A percentile compares a stretch with the other conserved stretches of the same genome.
phyloP scores from a whole-genome alignment of 148 eudicot genomes.

The Fagopyrum homotropicum region DNA sequence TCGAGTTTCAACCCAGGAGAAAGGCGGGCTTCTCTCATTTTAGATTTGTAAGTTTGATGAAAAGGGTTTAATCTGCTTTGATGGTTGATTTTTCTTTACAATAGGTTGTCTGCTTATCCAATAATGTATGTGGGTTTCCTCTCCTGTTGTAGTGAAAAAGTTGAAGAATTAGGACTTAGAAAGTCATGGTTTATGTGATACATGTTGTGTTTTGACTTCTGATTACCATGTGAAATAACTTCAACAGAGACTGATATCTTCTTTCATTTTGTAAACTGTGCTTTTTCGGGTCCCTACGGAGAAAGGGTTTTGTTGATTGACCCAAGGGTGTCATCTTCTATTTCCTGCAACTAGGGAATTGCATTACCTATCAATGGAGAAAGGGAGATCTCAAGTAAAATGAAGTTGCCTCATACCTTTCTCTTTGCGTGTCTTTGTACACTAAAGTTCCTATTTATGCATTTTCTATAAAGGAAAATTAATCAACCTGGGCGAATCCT shows the following conservation, averaged over 20 bases:
- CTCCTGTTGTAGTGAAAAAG: background rate
- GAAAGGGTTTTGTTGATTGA: background rate
- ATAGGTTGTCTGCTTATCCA: background rate
- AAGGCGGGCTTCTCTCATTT: background rate
- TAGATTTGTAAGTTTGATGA: background rate
- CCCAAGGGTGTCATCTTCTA: background rate
- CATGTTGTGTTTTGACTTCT: background rate
- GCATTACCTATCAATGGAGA: background rate
- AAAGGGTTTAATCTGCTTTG: background rate
- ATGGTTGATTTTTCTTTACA: background rate
- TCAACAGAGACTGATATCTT: background rate
- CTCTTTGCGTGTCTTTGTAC: background rate
- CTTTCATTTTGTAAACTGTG: background rate
- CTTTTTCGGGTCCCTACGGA: background rate
- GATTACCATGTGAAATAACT: slow-evolving; percentile 2
- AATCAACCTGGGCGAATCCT: background rate
- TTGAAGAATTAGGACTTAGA: background rate
- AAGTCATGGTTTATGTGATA: background rate
- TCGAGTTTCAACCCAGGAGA: background rate
- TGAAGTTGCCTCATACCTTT: background rate
- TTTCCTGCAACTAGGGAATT: background rate
- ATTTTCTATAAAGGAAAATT: background rate
- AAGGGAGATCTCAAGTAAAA: slow-evolving; percentile 2
- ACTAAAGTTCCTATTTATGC: background rate
- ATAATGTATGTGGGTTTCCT: background rate